Percentiles rank a stretch among this genome's conserved stretches.
phyloP scores from a whole-genome alignment of 1,284 basidiomycete species.

The Chondrostereum purpureum region DNA sequence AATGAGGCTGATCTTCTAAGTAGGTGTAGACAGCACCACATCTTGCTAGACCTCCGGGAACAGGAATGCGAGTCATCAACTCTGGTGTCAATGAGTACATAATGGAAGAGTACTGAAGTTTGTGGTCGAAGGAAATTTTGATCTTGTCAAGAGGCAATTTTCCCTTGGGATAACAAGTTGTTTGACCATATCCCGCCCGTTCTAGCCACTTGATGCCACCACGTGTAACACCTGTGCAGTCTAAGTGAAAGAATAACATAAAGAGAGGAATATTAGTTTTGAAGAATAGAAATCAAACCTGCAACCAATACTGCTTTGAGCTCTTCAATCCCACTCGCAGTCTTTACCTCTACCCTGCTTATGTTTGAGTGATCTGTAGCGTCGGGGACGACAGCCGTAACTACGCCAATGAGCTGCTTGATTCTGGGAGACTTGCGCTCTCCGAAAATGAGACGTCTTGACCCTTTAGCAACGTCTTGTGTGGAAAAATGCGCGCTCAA shows the following conservation, averaged over 20 bases:
- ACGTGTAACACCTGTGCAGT: constrained; percentile 19
- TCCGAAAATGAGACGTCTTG: constrained; percentile 13
- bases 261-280: background rate
- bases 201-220: constrained; percentile 19
- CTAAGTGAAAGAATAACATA: constrained; percentile 7
- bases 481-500: no score
- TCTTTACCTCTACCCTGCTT: constrained; percentile 11
- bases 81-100: constrained; percentile 5
- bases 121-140: constrained; percentile 14
- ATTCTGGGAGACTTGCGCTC: constrained; percentile 13
- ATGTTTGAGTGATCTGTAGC: constrained; percentile 10
- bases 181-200: constrained; percentile 10
- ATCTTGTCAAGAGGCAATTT: constrained; percentile 13
- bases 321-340: constrained; percentile 6
- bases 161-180: constrained; percentile 2
- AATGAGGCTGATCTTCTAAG: constrained; percentile 2
- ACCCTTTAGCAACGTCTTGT: background rate
- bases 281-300: constrained; percentile 7
- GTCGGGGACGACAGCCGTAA: constrained; percentile 11
- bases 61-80: constrained; percentile 2
- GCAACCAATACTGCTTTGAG: constrained; percentile 14
- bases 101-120: constrained; percentile 12
- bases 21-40: background rate
- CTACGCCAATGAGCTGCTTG: constrained; percentile 12
- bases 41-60: background rate